Conservation (phyloP, 2,329 filamentous ascomycete genomes). For the Fusarium aywerte region DNA sequence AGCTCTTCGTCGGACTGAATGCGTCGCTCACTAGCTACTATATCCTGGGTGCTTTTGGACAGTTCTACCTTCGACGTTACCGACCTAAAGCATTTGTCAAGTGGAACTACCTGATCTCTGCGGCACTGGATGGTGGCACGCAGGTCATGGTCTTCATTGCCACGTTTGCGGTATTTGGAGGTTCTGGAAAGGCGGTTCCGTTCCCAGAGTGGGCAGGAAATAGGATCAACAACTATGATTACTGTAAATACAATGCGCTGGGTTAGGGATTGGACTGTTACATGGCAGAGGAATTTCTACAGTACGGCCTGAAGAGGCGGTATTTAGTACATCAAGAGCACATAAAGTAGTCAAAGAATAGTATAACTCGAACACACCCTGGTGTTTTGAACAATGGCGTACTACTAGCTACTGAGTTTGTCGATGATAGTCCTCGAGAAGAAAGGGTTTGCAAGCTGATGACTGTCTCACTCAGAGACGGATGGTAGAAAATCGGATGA, state of each 20-base stretch:
- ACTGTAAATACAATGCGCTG: background rate
- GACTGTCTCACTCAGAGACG: too few species aligned
- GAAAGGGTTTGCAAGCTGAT: too few species aligned
- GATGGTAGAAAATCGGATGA: background rate
- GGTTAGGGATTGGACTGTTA: background rate
- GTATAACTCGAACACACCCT: too few species aligned
- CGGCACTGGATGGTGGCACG: constrained; percentile 62
- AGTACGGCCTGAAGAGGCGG: too few species aligned
- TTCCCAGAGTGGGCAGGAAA: constrained; percentile 68
- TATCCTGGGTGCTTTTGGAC: constrained; percentile 58
- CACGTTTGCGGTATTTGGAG: constrained; percentile 66
- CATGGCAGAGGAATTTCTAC: background rate
- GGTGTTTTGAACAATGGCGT: too few species aligned
- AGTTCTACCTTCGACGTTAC: constrained; percentile 65
- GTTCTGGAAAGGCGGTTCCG: constrained; percentile 54
- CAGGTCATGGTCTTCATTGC: constrained; percentile 62
- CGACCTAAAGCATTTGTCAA: constrained; percentile 62
- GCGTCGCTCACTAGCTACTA: constrained; percentile 64
- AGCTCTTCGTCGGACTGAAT: constrained; percentile 54
- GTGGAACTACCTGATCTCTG: constrained; percentile 63
- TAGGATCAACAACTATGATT: constrained; percentile 45
- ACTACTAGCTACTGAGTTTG: too few species aligned
- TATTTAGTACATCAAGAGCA: too few species aligned
- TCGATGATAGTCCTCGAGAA: too few species aligned
- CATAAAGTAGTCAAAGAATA: background rate